Evolutionary conservation across 2,329 filamentous ascomycete species (phyloP).

Genomic region (Malbranchea zuffiana): DNA sequence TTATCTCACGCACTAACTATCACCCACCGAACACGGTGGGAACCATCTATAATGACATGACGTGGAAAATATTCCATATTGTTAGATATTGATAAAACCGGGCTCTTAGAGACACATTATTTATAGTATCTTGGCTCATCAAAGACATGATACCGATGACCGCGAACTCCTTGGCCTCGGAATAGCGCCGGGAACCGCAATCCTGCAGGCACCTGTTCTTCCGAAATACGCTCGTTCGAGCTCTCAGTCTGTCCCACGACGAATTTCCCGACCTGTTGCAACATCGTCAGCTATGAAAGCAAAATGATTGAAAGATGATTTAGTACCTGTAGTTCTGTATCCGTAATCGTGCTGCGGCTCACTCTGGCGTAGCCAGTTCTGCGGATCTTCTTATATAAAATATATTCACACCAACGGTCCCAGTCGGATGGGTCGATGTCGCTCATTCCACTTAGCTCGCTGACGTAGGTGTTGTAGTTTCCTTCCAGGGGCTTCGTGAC

Average conservation of each 20-base stretch:
- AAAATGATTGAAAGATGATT: neutral
- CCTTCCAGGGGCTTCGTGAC: conserved; percentile 83
- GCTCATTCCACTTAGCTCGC: conserved; percentile 76
- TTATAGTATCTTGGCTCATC: conserved; percentile 68
- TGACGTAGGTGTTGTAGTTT: conserved; percentile 95
- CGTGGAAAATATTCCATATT: too few relatives aligned
- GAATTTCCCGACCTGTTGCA: conserved; percentile 68
- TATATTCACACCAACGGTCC: conserved; percentile 99
- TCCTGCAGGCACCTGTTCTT: conserved; percentile 64
- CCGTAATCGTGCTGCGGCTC: conserved; percentile 81
- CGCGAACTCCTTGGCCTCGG: conserved; percentile 72
- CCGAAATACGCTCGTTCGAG: conserved; percentile 54
- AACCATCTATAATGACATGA: too few relatives aligned
- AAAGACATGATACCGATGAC: conserved; percentile 91
- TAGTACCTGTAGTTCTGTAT: conserved; percentile 82
- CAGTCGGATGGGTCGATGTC: conserved; percentile 88
- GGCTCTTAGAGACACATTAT: too few relatives aligned
- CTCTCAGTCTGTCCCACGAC: conserved; percentile 61
- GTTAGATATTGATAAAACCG: too few relatives aligned
- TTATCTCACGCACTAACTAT: too few relatives aligned
- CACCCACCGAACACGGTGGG: neutral
- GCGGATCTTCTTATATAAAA: conserved; percentile 80
- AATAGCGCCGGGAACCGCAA: conserved; percentile 78
- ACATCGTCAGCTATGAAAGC: conserved; percentile 13
- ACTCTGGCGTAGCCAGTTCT: conserved; percentile 83